Base-by-base conservation (phyloP, 257 asterid genomes). In the Cordia subcordata region DNA sequence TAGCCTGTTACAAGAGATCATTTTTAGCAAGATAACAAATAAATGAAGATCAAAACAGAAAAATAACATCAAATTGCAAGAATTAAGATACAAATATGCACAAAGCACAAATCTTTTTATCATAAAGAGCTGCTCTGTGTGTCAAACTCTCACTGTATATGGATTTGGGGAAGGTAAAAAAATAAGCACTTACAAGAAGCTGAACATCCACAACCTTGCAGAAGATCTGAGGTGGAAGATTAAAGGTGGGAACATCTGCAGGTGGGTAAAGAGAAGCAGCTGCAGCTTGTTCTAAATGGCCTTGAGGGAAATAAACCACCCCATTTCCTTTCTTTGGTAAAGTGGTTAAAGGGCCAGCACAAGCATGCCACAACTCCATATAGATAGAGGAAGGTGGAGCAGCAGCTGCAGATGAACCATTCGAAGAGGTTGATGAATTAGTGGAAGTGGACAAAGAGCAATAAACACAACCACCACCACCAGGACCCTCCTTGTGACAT, bases 291-390 rank as follows among this genome's bases (percentile, higher is more conserved):
- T 89, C 99, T 76, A 89, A 40, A 64, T 93, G 99, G 45, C 99
- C 97, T 72, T 93, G 97, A 52, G 99, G 97, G 68, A 93, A 93
- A 76, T 93, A 93, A 38, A 89, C 92, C 64, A 89, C 97, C 49
- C 77, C 82, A 80, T 83, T 82, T 32, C 94, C 96, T 68, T 89
- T 89, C 75, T 73, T 85, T 49, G 97, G 99, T 77, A 93, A 70
- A 63, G 74, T 77, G n/a, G 89, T 85, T 17, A 93, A 76, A 16
- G 99, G 99, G 0, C 99, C 97, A 72, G 97, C 96, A 76, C 97
- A 86, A 44, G 97, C 97, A 77, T 89, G 80, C 99, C 99, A 93
- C 4, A 93, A 88, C 87, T 93, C 99, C 68, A 74, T 66, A 55
- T 73, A 86, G 39, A 93, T 75, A 64, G 89, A 82, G 13, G 94